Evolutionary conservation across 1,139 yeast genomes (phyloP).

Genomic region (Pichia sp.): DNA sequence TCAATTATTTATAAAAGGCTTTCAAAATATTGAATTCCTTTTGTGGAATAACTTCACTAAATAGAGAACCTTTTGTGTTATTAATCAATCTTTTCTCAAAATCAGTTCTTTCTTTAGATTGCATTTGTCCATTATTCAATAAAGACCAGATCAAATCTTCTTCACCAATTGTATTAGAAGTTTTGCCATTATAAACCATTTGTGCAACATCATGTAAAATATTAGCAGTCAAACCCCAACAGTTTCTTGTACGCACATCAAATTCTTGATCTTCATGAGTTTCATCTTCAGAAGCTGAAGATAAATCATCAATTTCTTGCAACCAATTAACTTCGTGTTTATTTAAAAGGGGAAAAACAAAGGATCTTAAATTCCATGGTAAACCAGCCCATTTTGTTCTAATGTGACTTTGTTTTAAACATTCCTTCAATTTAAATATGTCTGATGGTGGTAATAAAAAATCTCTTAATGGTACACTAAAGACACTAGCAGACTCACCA

Average conservation of each 20-base stretch:
- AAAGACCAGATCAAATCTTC: constrained; percentile 59
- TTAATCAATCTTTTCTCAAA: constrained; percentile 40
- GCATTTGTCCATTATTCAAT: constrained; percentile 41
- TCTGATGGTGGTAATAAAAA: constrained; percentile 40
- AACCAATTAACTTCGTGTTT: constrained; percentile 57
- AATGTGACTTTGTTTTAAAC: constrained; percentile 38
- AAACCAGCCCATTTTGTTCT: constrained; percentile 62
- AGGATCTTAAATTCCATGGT: constrained; percentile 58
- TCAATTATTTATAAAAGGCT: constrained; percentile 29
- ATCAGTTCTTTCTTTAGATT: constrained; percentile 29
- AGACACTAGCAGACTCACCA: constrained; percentile 63
- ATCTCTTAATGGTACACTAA: constrained; percentile 63
- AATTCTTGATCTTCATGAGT: constrained; percentile 31
- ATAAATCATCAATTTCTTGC: constrained; percentile 50
- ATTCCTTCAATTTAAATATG: constrained; percentile 35
- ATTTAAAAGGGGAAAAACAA: constrained; percentile 52
- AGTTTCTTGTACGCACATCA: constrained; percentile 45
- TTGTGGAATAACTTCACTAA: constrained; percentile 45
- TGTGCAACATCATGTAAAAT: constrained; percentile 73
- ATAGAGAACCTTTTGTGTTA: constrained; percentile 37
- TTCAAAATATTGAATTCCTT: constrained; percentile 39
- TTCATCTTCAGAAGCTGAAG: constrained; percentile 46
- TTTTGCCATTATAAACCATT: constrained; percentile 38
- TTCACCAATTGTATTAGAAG: constrained; percentile 43
- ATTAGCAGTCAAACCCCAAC: constrained; percentile 91